Percentiles rank a stretch among this genome's conserved stretches.
Evolutionary conservation across 1,284 basidiomycete species (phyloP).

Genomic region (Pterulicium gracile): DNA sequence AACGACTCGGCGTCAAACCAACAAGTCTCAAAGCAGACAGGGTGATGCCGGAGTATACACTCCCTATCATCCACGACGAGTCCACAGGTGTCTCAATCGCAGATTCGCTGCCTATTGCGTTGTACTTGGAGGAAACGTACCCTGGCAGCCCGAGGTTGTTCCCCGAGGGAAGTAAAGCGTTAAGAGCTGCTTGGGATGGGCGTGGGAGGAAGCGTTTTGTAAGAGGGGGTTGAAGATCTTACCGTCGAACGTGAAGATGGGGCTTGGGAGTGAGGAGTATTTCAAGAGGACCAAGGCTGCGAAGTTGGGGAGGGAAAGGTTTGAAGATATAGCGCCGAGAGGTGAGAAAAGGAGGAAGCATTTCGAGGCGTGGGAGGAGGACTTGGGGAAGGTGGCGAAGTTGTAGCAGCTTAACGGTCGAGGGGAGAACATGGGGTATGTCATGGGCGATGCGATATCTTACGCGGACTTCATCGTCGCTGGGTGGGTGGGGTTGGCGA

Average conservation of each 20-base stretch:
- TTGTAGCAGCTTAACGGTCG: not conserved
- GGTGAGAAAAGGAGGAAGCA: not conserved
- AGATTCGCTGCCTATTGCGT: not conserved
- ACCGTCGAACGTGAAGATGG: not conserved
- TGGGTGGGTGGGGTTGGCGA: not conserved
- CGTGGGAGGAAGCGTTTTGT: too few species aligned
- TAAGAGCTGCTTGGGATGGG: not conserved
- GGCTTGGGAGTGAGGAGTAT: not conserved
- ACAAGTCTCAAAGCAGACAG: not conserved
- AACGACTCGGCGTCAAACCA: not conserved
- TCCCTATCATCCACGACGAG: not conserved
- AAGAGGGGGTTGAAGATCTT: too few species aligned
- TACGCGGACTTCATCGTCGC: slow-evolving; percentile 1
- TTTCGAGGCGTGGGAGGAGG: not conserved
- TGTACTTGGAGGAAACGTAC: not conserved
- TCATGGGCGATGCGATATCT: slow-evolving; percentile 1
- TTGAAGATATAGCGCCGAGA: not conserved
- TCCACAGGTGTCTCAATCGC: not conserved
- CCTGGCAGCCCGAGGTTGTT: not conserved
- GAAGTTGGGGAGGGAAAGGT: not conserved
- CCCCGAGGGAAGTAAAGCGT: not conserved
- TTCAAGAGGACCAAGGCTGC: not conserved
- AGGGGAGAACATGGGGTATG: not conserved
- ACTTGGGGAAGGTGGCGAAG: not conserved
- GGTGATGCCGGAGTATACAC: not conserved